Conservation (phyloP, 345 rosid species). For the Eucalyptus regnans region DNA sequence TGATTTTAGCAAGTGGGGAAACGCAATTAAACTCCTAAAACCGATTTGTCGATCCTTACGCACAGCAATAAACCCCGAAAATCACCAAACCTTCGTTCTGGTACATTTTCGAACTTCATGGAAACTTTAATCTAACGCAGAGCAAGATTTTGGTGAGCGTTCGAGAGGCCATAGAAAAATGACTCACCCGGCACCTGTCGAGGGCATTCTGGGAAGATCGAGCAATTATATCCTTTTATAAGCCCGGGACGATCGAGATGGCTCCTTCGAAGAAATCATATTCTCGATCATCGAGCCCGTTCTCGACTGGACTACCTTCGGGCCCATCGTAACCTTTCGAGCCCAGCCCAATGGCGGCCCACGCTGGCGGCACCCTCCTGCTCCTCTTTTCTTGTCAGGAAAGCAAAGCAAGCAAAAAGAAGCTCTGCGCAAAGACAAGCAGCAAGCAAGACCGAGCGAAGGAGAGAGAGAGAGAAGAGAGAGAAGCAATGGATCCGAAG, state of each 20-base stretch:
- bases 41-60: accelerated
- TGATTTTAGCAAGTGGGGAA: not conserved
- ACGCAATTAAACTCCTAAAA: not conserved
- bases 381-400: not conserved
- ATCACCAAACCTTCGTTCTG: not conserved
- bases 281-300: not conserved
- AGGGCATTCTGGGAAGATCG: not conserved
- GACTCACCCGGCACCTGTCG: not conserved
- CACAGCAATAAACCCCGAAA: not conserved
- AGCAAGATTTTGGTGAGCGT: not conserved
- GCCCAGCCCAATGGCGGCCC: not conserved
- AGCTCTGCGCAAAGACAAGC: not conserved
- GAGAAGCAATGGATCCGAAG: constrained; percentile 67
- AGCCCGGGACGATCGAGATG: not conserved
- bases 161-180: not conserved
- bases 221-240: not conserved
- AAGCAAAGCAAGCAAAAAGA: not conserved
- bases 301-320: not conserved
- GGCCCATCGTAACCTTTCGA: not conserved
- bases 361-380: not conserved
- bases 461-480: not conserved
- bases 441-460: not conserved
- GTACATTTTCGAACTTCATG: not conserved
- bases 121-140: not conserved
- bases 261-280: not conserved